Evolutionary conservation across 352 stramenopile species (phyloP).

Genomic region (Thalassiosira ordinaria): DNA sequence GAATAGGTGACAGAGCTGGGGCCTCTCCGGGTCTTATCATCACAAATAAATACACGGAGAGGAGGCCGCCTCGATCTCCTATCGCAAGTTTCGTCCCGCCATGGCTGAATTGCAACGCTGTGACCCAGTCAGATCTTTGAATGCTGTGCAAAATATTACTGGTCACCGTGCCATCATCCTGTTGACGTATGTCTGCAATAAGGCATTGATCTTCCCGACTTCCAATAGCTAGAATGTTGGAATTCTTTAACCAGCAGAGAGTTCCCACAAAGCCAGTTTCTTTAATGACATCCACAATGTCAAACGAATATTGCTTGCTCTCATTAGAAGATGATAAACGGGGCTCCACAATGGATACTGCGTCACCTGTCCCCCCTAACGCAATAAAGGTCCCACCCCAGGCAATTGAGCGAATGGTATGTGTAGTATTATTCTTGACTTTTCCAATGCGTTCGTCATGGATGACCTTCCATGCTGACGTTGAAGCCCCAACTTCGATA

Average conservation of each 20-base stretch:
- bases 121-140: conserved; percentile 67
- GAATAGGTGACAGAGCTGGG: conserved; percentile 45
- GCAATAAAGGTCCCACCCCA: conserved; percentile 74
- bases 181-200: conserved; percentile 59
- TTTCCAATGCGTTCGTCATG: conserved; percentile 62
- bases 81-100: conserved; percentile 60
- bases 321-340: conserved; percentile 12
- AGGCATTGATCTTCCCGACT: conserved; percentile 65
- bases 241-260: conserved; percentile 60
- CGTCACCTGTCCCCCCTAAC: conserved; percentile 70
- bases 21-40: conserved; percentile 24
- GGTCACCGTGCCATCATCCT: conserved; percentile 30
- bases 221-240: conserved; percentile 68
- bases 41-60: conserved; percentile 65
- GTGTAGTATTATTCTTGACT: conserved; percentile 51
- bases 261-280: conserved; percentile 70
- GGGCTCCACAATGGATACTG: conserved; percentile 73
- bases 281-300: conserved; percentile 64
- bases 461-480: conserved; percentile 62
- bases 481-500: conserved; percentile 54
- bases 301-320: conserved; percentile 43
- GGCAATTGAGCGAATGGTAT: conserved; percentile 70
- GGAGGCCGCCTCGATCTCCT: conserved; percentile 61
- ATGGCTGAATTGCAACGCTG: conserved; percentile 64
- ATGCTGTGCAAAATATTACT: conserved; percentile 63